These are phyloP conservation scores for Nemophila menziesii DNA, from an alignment of 257 asterid species.

Conservation along the genomic window DNA sequence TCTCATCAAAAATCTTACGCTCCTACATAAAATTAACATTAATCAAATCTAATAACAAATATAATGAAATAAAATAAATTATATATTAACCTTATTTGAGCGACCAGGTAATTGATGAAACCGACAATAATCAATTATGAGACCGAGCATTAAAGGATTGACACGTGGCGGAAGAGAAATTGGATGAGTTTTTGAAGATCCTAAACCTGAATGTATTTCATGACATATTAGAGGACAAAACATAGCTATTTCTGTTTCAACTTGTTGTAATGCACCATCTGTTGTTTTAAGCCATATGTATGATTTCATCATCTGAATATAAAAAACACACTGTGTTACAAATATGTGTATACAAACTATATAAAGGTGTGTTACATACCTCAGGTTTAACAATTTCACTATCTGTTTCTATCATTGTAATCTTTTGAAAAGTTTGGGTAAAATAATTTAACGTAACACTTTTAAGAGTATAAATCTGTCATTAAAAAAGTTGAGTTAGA, in stretches of 20 bases:
- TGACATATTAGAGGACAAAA: slow-evolving; percentile 76
- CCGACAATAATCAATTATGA: slow-evolving; percentile 83
- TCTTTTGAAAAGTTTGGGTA: background rate
- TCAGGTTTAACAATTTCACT: slow-evolving; percentile 20
- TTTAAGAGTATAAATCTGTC: slow-evolving; percentile 7
- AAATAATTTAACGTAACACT: background rate
- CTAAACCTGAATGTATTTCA: slow-evolving; percentile 72
- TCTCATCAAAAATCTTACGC: slow-evolving; percentile 84
- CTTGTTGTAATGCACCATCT: slow-evolving; percentile 75
- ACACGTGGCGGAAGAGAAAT: slow-evolving; percentile 86
- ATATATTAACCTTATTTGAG: slow-evolving; percentile 65
- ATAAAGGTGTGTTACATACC: slow-evolving; percentile 12
- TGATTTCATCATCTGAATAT: slow-evolving; percentile 67
- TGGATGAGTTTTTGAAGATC: slow-evolving; percentile 76
- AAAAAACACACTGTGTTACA: no score
- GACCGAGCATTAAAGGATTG: slow-evolving; percentile 66
- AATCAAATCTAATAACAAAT: slow-evolving; percentile 6
- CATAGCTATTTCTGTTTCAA: slow-evolving; percentile 83
- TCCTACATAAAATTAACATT: slow-evolving; percentile 40
- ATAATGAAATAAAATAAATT: slow-evolving; percentile 1
- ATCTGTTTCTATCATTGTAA: slow-evolving; percentile 16
- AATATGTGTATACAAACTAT: no score
- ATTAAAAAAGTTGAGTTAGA: background rate
- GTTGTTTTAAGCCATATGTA: slow-evolving; percentile 80
- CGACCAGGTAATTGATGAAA: slow-evolving; percentile 91